Evolutionary conservation across 164 flowering plant species (phyloP), one percentile per base, ranked within the genome.

Genomic region (Macadamia tetraphylla): DNA sequence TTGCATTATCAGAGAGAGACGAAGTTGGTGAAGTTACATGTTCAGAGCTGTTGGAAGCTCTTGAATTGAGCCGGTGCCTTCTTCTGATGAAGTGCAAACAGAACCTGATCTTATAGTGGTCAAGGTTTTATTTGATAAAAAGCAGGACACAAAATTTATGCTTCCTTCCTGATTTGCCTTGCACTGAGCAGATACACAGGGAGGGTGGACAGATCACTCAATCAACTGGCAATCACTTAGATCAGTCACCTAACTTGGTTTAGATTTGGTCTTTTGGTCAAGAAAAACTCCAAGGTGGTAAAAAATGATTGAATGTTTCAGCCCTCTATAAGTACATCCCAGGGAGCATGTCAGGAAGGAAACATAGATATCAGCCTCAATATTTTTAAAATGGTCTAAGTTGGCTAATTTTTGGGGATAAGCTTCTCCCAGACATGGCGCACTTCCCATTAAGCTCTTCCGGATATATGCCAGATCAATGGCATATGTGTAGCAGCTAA

Each of bases 41-140:
- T 71, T 84, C 96, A 68, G 97, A 95, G 78, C 87, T 95, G 69
- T 73, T 92, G 76, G 99, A 95, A 79, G 99, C 99, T 71, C 96
- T 95, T 68, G 99, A 95, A 74, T 88, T 95, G 59, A 91, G 99
- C 74, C 85, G 94, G 65, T 95, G 99, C 79, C 90, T 95, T 70
- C 68, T 89, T 62, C 72, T 95, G 68, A 91, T 92, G 99, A 95
- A 90, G 99, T 95, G 60, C 64, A 62, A 46, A 63, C 60, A 59
- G 35, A 64, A 71, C 55, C 65, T 56, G 60, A 18, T 70, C 65
- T 67, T 64, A 18, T 65, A 10, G 42, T 73, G 61, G 74, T 29
- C 32, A 49, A 73, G 55, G 66, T 43, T 48, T 73, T 12, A 59
- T 68, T 42, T 72, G 64, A 64, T 52, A 29, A 2, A 60, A 56